Conservation (phyloP, 148 eudicot genomes). For the Polygonum maritimum region DNA sequence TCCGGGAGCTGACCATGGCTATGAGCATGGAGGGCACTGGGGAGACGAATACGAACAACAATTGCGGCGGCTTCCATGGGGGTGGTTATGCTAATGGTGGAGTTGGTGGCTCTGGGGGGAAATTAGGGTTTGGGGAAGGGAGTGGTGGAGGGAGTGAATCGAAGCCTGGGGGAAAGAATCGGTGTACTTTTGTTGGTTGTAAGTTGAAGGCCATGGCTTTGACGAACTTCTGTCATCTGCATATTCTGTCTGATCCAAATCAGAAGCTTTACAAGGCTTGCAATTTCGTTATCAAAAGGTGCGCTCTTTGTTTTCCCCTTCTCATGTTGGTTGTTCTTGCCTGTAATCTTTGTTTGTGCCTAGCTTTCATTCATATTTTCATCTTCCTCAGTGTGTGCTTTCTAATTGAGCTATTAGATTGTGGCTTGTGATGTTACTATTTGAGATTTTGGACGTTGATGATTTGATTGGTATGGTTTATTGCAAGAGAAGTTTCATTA, state of each 20-base stretch:
- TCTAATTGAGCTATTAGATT: not conserved
- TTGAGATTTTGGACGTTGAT: not conserved
- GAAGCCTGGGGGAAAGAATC: slow-evolving; percentile 16
- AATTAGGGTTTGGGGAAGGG: slow-evolving; percentile 33
- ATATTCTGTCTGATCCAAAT: slow-evolving; percentile 41
- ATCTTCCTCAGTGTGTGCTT: not conserved
- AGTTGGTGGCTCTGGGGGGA: slow-evolving; percentile 8
- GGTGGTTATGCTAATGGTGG: not conserved
- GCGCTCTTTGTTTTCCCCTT: not conserved
- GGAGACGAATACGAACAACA: slow-evolving; percentile 10
- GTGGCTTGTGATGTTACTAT: not conserved
- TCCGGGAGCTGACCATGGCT: not conserved
- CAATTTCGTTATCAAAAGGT: slow-evolving; percentile 30
- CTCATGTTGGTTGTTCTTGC: not conserved
- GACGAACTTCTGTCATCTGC: slow-evolving; percentile 39
- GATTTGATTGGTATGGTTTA: not conserved
- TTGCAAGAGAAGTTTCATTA: not conserved
- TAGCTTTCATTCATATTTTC: not conserved
- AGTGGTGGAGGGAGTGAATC: slow-evolving; percentile 17
- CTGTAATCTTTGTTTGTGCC: not conserved
- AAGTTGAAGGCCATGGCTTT: slow-evolving; percentile 50
- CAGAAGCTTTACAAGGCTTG: slow-evolving; percentile 54
- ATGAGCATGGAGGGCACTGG: slow-evolving; percentile 18
- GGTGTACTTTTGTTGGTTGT: slow-evolving; percentile 35
- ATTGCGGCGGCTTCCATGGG: not conserved